phyloP scores from a whole-genome alignment of 441 rosid species.

The Populus hybrid region DNA sequence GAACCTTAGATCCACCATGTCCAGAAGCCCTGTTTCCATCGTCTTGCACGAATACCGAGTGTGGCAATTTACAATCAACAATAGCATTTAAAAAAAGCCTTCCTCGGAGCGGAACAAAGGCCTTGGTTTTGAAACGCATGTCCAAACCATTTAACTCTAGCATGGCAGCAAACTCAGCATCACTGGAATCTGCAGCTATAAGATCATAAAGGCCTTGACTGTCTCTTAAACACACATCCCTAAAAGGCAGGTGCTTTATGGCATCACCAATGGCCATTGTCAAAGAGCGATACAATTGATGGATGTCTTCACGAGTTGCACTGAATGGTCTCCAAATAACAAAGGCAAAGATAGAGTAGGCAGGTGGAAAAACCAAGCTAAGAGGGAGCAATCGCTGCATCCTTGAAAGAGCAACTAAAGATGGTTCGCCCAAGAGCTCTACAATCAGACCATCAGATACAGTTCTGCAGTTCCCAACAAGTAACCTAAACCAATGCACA shows the following conservation, averaged over 20 bases:
- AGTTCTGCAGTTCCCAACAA: conserved; percentile 88
- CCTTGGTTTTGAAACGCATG: conserved; percentile 59
- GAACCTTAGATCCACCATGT: conserved; percentile 47
- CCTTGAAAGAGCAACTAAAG: conserved; percentile 80
- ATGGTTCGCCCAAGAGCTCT: conserved; percentile 88
- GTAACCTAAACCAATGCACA: conserved; percentile 94
- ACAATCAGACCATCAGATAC: conserved; percentile 83
- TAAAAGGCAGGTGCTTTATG: conserved; percentile 76
- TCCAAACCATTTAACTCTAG: conserved; percentile 73
- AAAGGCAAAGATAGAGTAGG: conserved; percentile 80
- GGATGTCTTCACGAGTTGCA: conserved; percentile 69
- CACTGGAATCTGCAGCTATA: conserved; percentile 75
- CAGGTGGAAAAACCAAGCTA: conserved; percentile 89
- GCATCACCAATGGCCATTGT: conserved; percentile 73
- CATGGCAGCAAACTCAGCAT: conserved; percentile 81
- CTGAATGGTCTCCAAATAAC: conserved; percentile 79
- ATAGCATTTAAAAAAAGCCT: conserved; percentile 86
- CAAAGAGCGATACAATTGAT: conserved; percentile 75
- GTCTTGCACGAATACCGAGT: conserved; percentile 45
- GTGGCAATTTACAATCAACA: conserved; percentile 76
- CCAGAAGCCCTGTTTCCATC: conserved; percentile 49
- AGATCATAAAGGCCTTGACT: conserved; percentile 81
- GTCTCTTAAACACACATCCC: conserved; percentile 93
- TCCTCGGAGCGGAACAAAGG: conserved; percentile 88
- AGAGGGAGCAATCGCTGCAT: conserved; percentile 94